phyloP scores from a whole-genome alignment of 192 early-diverging fungal species.

The Rhizoclosmatium globosum region DNA sequence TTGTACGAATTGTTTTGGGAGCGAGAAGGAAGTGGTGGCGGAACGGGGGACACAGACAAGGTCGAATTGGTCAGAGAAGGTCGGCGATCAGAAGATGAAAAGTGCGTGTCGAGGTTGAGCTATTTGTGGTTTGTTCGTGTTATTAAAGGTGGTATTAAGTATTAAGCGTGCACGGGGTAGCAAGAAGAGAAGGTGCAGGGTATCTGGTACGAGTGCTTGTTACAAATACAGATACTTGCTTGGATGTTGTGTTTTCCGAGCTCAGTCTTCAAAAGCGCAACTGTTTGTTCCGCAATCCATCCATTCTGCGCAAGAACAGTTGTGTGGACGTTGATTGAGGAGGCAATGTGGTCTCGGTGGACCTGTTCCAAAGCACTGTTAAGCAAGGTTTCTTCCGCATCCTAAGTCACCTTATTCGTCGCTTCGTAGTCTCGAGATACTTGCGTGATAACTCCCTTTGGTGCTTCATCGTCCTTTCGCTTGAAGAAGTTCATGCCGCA shows the following conservation, averaged over 20 bases:
- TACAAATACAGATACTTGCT: neutral
- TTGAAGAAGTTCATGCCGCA: constrained; percentile 11
- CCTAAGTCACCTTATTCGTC: constrained; percentile 8
- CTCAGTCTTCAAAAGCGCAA: neutral
- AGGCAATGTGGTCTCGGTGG: neutral
- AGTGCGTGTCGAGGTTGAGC: constrained; percentile 18
- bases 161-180: neutral
- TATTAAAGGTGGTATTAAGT: neutral
- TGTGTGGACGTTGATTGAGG: constrained; percentile 11
- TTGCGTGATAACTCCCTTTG: neutral
- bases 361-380: neutral
- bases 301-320: constrained; percentile 8
- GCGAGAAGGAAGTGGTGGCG: neutral
- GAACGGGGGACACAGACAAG: neutral
- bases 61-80: neutral
- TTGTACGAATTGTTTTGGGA: neutral
- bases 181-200: too few relatives aligned
- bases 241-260: constrained; percentile 11
- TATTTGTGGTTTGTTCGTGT: neutral
- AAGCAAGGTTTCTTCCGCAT: neutral
- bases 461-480: neutral
- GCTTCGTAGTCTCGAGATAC: constrained; percentile 4
- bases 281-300: constrained; percentile 25
- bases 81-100: neutral
- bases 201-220: too few relatives aligned